Evolutionary conservation across 176 grass and related monocot species (phyloP).

Genomic region (Pontederia paniculata): DNA sequence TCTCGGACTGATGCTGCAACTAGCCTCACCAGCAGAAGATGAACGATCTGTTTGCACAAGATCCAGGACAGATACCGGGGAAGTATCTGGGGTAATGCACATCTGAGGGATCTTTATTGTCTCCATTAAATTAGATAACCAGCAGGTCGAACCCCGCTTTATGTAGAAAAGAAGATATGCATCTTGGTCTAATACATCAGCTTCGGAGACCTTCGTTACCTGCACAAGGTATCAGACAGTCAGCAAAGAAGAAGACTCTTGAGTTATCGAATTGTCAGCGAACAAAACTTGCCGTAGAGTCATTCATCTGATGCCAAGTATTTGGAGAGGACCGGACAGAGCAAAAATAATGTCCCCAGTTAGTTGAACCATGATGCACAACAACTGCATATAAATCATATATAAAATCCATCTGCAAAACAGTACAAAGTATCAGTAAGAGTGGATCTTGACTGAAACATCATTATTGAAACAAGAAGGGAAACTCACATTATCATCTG

Average conservation of each 20-base stretch:
- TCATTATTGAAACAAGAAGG: conserved; percentile 8
- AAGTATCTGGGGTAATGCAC: conserved; percentile 25
- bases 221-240: conserved; percentile 18
- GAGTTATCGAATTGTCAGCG: background rate
- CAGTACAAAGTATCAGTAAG: background rate
- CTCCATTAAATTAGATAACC: conserved; percentile 71
- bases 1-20: background rate
- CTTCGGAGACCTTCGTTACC: conserved; percentile 48
- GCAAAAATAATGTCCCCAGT: conserved; percentile 77
- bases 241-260: background rate
- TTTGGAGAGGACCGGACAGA: conserved; percentile 57
- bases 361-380: conserved; percentile 49
- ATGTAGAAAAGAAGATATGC: conserved; percentile 91
- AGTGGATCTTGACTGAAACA: conserved; percentile 13
- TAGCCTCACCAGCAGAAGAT: conserved; percentile 24
- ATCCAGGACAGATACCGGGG: conserved; percentile 58
- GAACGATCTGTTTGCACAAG: conserved; percentile 29
- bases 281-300: conserved; percentile 39
- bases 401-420: conserved; percentile 39
- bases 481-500: conserved; percentile 24
- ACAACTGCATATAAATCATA: conserved; percentile 88
- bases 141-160: conserved; percentile 54
- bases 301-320: conserved; percentile 67
- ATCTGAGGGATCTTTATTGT: conserved; percentile 21
- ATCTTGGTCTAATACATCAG: conserved; percentile 40